These are phyloP conservation scores for Kregervanrija fluxuum DNA, from an alignment of 805 yeast genomes.

Conservation along the genomic window DNA sequence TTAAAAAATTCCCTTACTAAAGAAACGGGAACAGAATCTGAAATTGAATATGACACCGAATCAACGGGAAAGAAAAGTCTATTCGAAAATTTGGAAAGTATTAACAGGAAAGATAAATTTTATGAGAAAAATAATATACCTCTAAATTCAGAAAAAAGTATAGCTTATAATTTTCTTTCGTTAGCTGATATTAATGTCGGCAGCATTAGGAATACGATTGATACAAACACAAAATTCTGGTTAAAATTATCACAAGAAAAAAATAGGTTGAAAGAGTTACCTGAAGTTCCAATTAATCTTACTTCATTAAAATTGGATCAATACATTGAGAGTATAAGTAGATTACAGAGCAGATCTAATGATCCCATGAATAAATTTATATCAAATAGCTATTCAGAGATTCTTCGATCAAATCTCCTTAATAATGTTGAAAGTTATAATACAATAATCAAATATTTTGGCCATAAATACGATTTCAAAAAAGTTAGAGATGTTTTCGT, in stretches of 20 bases:
- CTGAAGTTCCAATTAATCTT: constrained; percentile 4
- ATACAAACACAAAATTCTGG: background rate
- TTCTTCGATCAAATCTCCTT: constrained; percentile 10
- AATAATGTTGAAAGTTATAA: constrained; percentile 10
- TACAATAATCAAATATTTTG: constrained; percentile 12
- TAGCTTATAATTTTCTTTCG: constrained; percentile 8
- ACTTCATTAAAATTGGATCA: constrained; percentile 1
- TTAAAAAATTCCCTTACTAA: too few relatives aligned
- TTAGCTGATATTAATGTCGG: constrained; percentile 1
- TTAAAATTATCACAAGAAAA: background rate
- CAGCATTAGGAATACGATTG: background rate
- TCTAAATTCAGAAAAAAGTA: constrained; percentile 10
- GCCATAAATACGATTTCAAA: constrained; percentile 8
- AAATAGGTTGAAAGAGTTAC: constrained; percentile 1
- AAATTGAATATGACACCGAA: too few relatives aligned
- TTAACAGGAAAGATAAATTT: constrained; percentile 1
- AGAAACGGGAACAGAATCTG: too few relatives aligned
- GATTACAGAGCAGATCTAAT: constrained; percentile 1
- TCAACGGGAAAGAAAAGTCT: background rate
- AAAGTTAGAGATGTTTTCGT: constrained; percentile 6
- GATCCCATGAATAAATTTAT: constrained; percentile 6
- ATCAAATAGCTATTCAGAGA: constrained; percentile 4
- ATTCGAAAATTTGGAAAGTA: background rate
- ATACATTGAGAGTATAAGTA: constrained; percentile 6
- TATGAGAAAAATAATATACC: constrained; percentile 6